Evolutionary conservation across 352 stramenopile genomes (phyloP).

Genomic region (Saprolegnia diclina): DNA sequence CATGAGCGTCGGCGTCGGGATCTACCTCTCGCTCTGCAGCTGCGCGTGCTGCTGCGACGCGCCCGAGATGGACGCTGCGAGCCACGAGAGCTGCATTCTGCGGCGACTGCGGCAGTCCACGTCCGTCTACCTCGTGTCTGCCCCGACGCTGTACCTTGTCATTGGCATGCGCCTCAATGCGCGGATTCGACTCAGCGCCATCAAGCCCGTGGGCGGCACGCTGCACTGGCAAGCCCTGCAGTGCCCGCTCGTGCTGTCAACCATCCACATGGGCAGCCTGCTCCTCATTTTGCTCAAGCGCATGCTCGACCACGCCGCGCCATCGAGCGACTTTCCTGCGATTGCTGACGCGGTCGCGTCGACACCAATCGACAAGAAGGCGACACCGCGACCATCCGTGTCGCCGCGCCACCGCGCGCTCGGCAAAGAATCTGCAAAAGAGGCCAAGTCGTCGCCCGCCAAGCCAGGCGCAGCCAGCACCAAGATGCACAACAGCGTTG

Average conservation of each 20-base stretch:
- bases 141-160: slow-evolving; percentile 43
- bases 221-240: slow-evolving; percentile 66
- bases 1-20: slow-evolving; percentile 37
- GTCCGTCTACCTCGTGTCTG: slow-evolving; percentile 48
- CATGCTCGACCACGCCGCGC: slow-evolving; percentile 56
- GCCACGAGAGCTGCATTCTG: slow-evolving; percentile 49
- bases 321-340: neutral
- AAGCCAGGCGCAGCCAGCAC: too few relatives aligned
- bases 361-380: neutral
- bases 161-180: slow-evolving; percentile 69
- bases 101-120: slow-evolving; percentile 41
- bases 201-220: slow-evolving; percentile 68
- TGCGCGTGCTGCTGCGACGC: slow-evolving; percentile 65
- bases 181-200: slow-evolving; percentile 57
- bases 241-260: slow-evolving; percentile 54
- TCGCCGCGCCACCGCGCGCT: neutral
- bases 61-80: neutral
- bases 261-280: slow-evolving; percentile 58
- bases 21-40: slow-evolving; percentile 51
- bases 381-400: neutral
- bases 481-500: neutral
- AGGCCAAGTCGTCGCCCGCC: neutral
- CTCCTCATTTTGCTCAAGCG: slow-evolving; percentile 62
- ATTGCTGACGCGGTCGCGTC: neutral
- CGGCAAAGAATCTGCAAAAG: too few relatives aligned